Conservation (phyloP, 495 filamentous ascomycete species). For the Aspergillus indologenus region DNA sequence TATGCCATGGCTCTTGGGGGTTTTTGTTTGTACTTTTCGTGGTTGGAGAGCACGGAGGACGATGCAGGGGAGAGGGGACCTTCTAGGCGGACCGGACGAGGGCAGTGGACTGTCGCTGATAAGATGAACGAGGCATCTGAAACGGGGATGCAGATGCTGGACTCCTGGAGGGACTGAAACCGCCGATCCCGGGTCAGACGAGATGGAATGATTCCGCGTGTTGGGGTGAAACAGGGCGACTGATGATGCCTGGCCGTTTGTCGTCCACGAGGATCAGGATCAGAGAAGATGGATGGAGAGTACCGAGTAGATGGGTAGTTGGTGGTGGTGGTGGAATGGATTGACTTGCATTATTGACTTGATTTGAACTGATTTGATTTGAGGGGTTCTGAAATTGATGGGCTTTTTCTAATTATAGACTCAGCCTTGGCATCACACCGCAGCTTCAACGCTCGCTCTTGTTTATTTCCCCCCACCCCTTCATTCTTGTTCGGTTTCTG, state of each 20-base stretch:
- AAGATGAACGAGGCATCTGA: neutral
- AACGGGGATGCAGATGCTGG: neutral
- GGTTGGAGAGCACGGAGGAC: neutral
- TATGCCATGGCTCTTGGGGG: slow-evolving; percentile 14
- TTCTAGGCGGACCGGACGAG: neutral
- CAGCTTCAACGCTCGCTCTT: neutral
- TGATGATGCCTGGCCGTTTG: too few relatives aligned
- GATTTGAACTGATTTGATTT: slow-evolving; percentile 1
- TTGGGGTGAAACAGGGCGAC: too few relatives aligned
- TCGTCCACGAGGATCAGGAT: too few relatives aligned
- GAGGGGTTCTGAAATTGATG: slow-evolving; percentile 7
- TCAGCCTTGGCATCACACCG: slow-evolving; percentile 13
- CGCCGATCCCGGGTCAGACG: neutral
- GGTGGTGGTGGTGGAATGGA: neutral
- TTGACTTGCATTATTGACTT: neutral
- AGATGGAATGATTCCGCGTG: too few relatives aligned
- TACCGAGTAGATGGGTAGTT: neutral
- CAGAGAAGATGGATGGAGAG: too few relatives aligned
- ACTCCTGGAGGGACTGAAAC: neutral
- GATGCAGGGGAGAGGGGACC: neutral
- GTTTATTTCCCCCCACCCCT: neutral
- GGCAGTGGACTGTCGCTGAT: neutral
- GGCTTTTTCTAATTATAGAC: slow-evolving; percentile 18
- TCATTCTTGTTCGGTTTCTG: neutral
- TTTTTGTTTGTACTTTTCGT: neutral